Conservation (phyloP, 192 early-diverging fungal species). For the Backusella luteola region DNA sequence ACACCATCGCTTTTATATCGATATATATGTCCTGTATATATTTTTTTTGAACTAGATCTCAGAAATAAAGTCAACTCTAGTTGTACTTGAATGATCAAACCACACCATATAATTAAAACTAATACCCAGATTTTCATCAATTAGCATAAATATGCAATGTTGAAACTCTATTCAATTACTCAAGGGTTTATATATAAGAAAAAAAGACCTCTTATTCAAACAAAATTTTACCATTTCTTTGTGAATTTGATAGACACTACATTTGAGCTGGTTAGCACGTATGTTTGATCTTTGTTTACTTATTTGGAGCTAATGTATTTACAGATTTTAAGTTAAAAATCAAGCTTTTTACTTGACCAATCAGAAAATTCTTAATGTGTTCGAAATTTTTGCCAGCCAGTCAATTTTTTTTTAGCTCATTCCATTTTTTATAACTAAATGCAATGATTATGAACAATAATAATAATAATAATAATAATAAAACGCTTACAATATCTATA, state of each 20-base stretch:
- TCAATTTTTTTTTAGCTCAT: no score
- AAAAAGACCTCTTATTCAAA: neutral
- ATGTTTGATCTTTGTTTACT: neutral
- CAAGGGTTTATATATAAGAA: neutral
- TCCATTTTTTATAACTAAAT: no score
- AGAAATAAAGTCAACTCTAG: neutral
- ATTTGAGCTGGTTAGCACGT: neutral
- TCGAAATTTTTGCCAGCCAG: no score
- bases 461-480: no score
- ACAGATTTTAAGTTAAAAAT: no score
- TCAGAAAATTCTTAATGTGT: no score
- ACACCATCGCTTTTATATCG: neutral
- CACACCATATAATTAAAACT: neutral
- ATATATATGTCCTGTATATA: neutral
- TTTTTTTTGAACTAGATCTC: neutral
- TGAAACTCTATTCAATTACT: neutral
- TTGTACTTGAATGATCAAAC: neutral
- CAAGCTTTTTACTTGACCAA: no score
- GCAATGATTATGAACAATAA: no score
- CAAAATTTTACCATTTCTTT: neutral
- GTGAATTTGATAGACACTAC: neutral
- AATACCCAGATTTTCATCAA: neutral
- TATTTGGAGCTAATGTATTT: no score
- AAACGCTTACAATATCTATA: no score
- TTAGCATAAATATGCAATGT: neutral